Evolutionary conservation across 1,139 yeast genomes (phyloP), one percentile per base, ranked within the genome.

Genomic region (Pneumocystis canis): DNA sequence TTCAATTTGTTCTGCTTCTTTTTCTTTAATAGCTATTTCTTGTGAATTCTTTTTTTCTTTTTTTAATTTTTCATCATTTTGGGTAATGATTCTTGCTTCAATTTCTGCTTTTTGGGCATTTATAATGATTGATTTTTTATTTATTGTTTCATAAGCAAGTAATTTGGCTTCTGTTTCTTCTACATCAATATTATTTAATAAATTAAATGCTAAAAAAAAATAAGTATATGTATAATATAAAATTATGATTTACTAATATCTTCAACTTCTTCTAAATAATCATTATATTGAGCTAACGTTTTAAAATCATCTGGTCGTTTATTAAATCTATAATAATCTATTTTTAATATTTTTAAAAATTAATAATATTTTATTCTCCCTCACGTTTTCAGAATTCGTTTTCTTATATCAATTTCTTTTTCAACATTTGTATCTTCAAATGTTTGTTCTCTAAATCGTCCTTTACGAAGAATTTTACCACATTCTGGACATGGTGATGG

Each of bases 401-500:
- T 84, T 63, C 99, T 80, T 41, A 90, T 83, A 74, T 92, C 98
- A 58, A 94, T 89, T 71, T 92, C 99, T 67, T 86, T 80, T 73
- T 94, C 99, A 14, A 92, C 95, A 11, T 74, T 78, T 56, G 92
- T 82, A 73, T 92, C 97, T 68, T 90, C 97, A 73, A 92, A 92
- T 3, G 89, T 80, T 74, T 92, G 98, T 59, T 88, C 82, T 75
- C 92, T 92, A 77, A 92, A 92, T 74, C 84, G 84, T 76, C 89
- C 89, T 78, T 87, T 87, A 68, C 98, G 78, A 66, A 92, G 76
- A 14, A 85, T 88, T 77, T 86, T 88, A 62, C 87, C 90, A 76
- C 99, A 92, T 61, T 85, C 84, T 5, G 92, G 89, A 73, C 98
- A 92, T 32, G 92, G 94, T 0, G 97, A 94, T 0, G 98, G 98